Evolutionary conservation across 805 yeast genomes (phyloP), one percentile per base, ranked within the genome.

Genomic region (Suhomyces kilbournensis): DNA sequence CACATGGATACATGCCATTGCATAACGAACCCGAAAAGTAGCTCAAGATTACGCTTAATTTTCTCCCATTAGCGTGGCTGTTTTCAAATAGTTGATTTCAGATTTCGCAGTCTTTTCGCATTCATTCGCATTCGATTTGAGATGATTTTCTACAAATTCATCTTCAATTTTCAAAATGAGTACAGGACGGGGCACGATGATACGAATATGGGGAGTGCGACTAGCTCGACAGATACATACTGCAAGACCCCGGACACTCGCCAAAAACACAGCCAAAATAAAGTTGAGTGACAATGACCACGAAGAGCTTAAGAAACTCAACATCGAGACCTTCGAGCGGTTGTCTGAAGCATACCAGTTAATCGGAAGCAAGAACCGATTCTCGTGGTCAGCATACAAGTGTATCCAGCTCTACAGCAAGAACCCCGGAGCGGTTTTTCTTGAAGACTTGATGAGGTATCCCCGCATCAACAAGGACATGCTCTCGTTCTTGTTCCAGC

Each of bases 361-460:
- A 1, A 39, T 54, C 6, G 47, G 44, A 15, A 44, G 44, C 38
- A 10, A 51, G 26, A 48, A 25, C 28, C 46, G 52, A 15, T 56
- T 60, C 50, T 51, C 50, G 14, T 44, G 54, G 44, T 44, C 60
- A 7, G 58, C 56, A 4, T 25, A 49, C 30, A 53, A 56, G 30
- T 62, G 66, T 52, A 34, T 45, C 17, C 44, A 55, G 22, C n/a
- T 57, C 22, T 65, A 66, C 44, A 40, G 49, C 9, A 14, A 44
- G 3, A 25, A 19, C 4, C 30, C 22, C 9, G 43, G 53, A 12
- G 38, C 45, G 7, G 48, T 50, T 22, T 54, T 68, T 10, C 48
- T 64, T 7, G 58, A 56, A 22, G 72, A 68, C 46, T 48, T 66
- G 15, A 49, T 65, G 53, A 30, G 44, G 10, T 57, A 50, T 47